Evolutionary conservation across 495 filamentous ascomycete genomes (phyloP).

Genomic region (Thermochaetoides thermophila): DNA sequence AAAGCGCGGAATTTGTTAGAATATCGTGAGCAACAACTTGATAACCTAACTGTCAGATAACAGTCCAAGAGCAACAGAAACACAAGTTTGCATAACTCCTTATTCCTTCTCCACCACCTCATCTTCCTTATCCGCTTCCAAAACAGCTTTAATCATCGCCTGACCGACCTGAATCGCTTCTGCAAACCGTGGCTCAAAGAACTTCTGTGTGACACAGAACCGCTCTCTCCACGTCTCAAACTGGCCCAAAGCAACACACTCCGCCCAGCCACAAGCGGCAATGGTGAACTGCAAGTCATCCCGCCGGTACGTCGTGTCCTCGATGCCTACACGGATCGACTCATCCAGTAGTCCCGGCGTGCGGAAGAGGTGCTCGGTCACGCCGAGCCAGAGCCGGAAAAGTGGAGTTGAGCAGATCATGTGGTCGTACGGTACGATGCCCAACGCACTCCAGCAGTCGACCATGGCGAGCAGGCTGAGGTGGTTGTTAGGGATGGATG

Average conservation of each 20-base stretch:
- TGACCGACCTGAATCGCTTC: conserved; percentile 80
- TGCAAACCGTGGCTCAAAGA: conserved; percentile 78
- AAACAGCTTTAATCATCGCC: conserved; percentile 90
- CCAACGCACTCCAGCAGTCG: conserved; percentile 88
- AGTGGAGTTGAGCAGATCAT: conserved; percentile 98
- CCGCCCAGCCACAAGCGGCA: conserved; percentile 86
- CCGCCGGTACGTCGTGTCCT: conserved; percentile 72
- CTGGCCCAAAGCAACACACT: conserved; percentile 77
- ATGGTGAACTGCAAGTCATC: conserved; percentile 97
- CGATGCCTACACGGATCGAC: conserved; percentile 66
- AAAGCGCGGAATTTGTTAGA: no score
- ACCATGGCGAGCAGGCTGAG: conserved; percentile 93
- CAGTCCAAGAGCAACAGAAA: no score
- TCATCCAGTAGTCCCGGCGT: conserved; percentile 73
- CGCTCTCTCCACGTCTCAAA: conserved; percentile 82
- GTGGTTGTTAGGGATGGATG: conserved; percentile 77
- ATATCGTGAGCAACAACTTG: no score
- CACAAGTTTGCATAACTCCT: no score
- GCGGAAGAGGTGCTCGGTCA: conserved; percentile 92
- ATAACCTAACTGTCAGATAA: no score
- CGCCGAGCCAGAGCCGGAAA: conserved; percentile 95
- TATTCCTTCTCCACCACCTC: not conserved
- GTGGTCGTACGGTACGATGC: conserved; percentile 93
- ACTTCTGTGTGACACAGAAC: conserved; percentile 74
- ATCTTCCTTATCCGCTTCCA: conserved; percentile 47